Base-by-base conservation (phyloP, 1,284 basidiomycete species). In the Ganoderma boninense region DNA sequence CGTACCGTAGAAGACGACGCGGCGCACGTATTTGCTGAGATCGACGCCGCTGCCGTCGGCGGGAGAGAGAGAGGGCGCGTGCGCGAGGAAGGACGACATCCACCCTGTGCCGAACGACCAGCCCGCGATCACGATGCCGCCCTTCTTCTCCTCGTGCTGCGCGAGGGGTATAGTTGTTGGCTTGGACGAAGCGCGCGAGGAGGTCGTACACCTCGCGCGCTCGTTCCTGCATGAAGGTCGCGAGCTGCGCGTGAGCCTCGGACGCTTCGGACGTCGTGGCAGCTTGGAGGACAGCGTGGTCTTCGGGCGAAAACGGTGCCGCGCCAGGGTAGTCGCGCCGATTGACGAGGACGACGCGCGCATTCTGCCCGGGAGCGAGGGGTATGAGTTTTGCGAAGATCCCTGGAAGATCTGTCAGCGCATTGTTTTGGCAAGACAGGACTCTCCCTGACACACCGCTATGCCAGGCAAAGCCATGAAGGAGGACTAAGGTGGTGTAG, bases 391-490 rank as follows among this genome's bases (percentile, higher is more conserved):
- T 54, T 8, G 60, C 35, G 26, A 62, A 67, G 40, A 62, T 49
- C 0, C 32, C 59, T 54, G 3, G 23, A 26, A 16, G 5, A 20
- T 1, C 11, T 1, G 60, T 62, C 23, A 44, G 60, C 16, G 35
- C 6, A 8, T n/a, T 0, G 20, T 10, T n/a, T 18, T 18, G n/a
- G n/a, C 8, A 49, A 23, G 18, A 61, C 8, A 40, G 57, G 1
- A 11, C 20, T 20, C n/a, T 23, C 0, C 7, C 8, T 23, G 16
- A 35, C 67, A 6, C 29, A 78, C 78, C 77, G 7, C 73, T 69
- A 44, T 76, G 74, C 66, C 77, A 79, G 43, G 70, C 72, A 3
- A 72, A 75, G 18, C 78, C 78, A 43, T 79, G 78, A 2, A 79
- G 64, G 40, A 78, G 72, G 18, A 79, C 72, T 16, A 79, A 26